Percentiles rank a stretch among this genome's conserved stretches.
Evolutionary conservation across 2,329 filamentous ascomycete species (phyloP).

Genomic region (Phaeosphaeriaceae sp.): DNA sequence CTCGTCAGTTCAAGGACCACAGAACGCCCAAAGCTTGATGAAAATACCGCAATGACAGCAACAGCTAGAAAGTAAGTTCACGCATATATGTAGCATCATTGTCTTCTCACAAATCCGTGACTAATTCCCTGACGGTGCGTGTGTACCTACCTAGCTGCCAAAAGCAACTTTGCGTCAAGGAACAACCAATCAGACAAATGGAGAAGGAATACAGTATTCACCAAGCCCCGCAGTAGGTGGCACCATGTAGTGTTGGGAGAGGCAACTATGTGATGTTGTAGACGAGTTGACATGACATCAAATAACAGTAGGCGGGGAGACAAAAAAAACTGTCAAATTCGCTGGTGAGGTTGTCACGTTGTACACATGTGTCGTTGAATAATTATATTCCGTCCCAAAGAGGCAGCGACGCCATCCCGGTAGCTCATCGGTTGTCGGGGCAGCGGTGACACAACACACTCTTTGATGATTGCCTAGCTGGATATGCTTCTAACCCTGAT

Average conservation of each 20-base stretch:
- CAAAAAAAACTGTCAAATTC: too few species aligned
- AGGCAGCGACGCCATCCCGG: conserved; percentile 13
- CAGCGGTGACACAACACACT: conserved; percentile 23
- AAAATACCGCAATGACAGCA: conserved; percentile 22
- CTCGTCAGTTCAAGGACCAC: conserved; percentile 10
- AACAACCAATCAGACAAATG: conserved; percentile 8
- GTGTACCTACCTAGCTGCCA: conserved; percentile 14
- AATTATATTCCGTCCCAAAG: conserved; percentile 14
- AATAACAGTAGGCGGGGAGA: too few species aligned
- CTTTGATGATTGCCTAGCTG: conserved; percentile 8
- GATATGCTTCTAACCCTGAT: conserved; percentile 9
- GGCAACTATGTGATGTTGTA: background rate
- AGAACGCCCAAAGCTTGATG: conserved; percentile 6
- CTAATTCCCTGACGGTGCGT: conserved; percentile 6
- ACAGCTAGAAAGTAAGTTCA: too few species aligned
- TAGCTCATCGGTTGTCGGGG: conserved; percentile 21
- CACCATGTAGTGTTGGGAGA: background rate
- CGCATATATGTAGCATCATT: background rate
- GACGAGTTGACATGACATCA: too few species aligned
- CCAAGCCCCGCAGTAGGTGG: too few species aligned
- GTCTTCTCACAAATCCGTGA: background rate
- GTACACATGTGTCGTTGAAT: background rate
- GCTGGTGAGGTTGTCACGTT: too few species aligned
- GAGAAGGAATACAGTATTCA: background rate
- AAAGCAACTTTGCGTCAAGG: conserved; percentile 19